Evolutionary conservation across 257 asterid species (phyloP).

Genomic region (Solanum dulcamara): DNA sequence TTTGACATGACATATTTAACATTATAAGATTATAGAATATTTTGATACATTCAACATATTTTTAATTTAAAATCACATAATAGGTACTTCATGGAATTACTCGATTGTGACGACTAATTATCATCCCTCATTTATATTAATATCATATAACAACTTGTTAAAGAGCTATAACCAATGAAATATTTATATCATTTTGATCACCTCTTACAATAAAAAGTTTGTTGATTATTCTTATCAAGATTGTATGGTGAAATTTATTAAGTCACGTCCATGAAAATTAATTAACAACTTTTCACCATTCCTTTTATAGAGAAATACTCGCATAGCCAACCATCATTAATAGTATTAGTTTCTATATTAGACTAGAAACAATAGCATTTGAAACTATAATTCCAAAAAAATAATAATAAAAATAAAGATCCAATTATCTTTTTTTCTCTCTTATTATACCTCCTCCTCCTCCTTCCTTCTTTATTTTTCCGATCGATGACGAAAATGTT

Average conservation of each 20-base stretch:
- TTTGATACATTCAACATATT: too few species aligned
- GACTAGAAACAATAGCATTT: background rate
- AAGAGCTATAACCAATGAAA: background rate
- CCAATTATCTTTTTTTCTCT: background rate
- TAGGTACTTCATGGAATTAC: background rate
- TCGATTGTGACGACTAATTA: background rate
- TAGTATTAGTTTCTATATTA: background rate
- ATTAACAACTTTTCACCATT: background rate
- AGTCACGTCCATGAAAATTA: background rate
- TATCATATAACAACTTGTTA: background rate
- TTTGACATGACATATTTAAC: too few species aligned
- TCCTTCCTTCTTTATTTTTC: slow-evolving; percentile 6
- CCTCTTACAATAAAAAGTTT: background rate
- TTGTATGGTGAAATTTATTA: background rate
- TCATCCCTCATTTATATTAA: background rate
- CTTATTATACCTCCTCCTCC: background rate
- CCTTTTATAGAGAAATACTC: background rate
- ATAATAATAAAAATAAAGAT: background rate
- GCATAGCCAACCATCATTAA: background rate
- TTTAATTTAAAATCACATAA: too few species aligned
- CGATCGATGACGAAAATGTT: slow-evolving; percentile 5
- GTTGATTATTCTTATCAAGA: background rate
- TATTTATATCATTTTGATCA: background rate
- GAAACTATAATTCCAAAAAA: background rate
- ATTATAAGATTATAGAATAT: too few species aligned